These are phyloP conservation scores for Pseudopyricularia javanii DNA, from an alignment of 2,329 filamentous ascomycete species.

Conservation along the genomic window DNA sequence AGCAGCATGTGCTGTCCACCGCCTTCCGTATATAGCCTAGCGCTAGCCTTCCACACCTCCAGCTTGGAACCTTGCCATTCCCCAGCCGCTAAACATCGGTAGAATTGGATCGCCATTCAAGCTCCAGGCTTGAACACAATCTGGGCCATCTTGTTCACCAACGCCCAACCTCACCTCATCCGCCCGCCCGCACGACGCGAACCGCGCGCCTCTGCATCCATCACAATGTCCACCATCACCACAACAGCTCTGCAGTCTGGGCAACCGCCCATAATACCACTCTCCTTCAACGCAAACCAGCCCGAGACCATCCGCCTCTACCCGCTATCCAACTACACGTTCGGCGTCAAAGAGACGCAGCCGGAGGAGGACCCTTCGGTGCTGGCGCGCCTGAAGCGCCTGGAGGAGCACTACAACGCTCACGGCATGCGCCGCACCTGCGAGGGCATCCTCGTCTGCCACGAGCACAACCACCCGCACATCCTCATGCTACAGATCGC, in stretches of 20 bases:
- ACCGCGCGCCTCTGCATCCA: not conserved
- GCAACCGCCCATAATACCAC: constrained; percentile 65
- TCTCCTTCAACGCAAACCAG: constrained; percentile 80
- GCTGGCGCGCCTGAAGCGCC: constrained; percentile 75
- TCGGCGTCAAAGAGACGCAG: constrained; percentile 95
- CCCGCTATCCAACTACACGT: constrained; percentile 96
- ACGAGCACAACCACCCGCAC: constrained; percentile 98
- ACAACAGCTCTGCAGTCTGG: constrained; percentile 63
- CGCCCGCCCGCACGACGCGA: too few relatives aligned
- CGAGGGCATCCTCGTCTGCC: constrained; percentile 93
- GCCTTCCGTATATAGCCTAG: too few relatives aligned
- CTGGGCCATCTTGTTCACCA: too few relatives aligned
- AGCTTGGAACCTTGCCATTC: too few relatives aligned
- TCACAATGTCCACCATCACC: constrained; percentile 75
- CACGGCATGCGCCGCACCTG: constrained; percentile 97
- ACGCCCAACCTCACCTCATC: not conserved
- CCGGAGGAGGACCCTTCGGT: constrained; percentile 97
- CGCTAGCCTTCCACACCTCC: too few relatives aligned
- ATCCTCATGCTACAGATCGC: constrained; percentile 99
- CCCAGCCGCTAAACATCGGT: too few relatives aligned
- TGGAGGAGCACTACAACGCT: constrained; percentile 88
- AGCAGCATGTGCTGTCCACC: too few relatives aligned
- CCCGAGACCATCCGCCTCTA: constrained; percentile 82
- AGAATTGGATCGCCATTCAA: too few relatives aligned
- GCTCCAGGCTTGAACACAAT: too few relatives aligned